A percentile compares a stretch with the other conserved stretches of the same genome.
These are phyloP conservation scores for Curvularia verruculosa DNA, from an alignment of 2,329 filamentous ascomycete species.

Conservation along the genomic window DNA sequence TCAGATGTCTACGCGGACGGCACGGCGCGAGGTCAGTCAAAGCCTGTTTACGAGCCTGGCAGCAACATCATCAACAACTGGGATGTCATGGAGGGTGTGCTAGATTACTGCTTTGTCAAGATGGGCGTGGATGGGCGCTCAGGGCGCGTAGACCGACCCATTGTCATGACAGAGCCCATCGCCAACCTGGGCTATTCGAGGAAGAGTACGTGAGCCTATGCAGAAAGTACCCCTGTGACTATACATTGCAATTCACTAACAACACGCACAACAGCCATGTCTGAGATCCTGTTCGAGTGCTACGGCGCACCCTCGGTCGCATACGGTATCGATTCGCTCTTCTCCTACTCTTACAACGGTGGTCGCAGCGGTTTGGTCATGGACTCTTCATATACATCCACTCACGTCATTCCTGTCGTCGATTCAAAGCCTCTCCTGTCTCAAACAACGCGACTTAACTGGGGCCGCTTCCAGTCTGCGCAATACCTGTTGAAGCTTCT, in stretches of 20 bases:
- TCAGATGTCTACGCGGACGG: slow-evolving; percentile 94
- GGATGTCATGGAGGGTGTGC: slow-evolving; percentile 93
- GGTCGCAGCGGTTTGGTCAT: slow-evolving; percentile 87
- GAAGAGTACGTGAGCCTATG: slow-evolving; percentile 68
- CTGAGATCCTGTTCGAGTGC: slow-evolving; percentile 95
- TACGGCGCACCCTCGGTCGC: slow-evolving; percentile 89
- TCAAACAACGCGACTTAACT: slow-evolving; percentile 88
- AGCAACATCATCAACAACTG: slow-evolving; percentile 94
- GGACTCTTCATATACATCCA: slow-evolving; percentile 90
- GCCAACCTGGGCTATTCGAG: slow-evolving; percentile 88
- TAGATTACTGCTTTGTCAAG: slow-evolving; percentile 96
- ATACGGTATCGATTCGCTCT: slow-evolving; percentile 95
- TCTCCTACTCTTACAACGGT: slow-evolving; percentile 92
- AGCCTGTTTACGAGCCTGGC: slow-evolving; percentile 88
- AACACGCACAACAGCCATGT: slow-evolving; percentile 72
- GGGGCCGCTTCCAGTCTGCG: slow-evolving; percentile 88
- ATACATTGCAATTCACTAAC: slow-evolving; percentile 30
- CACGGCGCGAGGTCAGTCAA: slow-evolving; percentile 86
- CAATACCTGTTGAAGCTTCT: slow-evolving; percentile 93
- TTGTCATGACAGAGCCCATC: slow-evolving; percentile 95
- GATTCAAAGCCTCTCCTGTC: slow-evolving; percentile 82
- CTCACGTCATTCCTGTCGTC: slow-evolving; percentile 92
- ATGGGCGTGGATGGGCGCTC: slow-evolving; percentile 79
- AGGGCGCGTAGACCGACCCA: slow-evolving; percentile 78
- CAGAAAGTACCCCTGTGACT: neutral